Evolutionary conservation across 2,329 filamentous ascomycete species (phyloP).

Genomic region (Cadophora sp.): DNA sequence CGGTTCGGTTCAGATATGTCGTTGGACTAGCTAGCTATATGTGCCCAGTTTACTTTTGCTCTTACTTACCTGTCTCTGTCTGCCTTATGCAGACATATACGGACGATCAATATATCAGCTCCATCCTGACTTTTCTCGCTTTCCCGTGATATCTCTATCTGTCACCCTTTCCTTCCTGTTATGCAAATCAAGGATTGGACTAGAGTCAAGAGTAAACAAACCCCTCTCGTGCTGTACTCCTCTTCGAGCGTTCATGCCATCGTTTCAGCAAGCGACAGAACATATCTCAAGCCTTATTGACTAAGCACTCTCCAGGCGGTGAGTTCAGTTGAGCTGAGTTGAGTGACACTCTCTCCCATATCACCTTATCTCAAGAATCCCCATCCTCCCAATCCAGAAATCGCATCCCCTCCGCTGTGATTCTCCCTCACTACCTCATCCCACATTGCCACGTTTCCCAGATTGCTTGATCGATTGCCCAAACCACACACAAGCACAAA

Average conservation of each 20-base stretch:
- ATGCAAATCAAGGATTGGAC: neutral
- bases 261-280: too few relatives aligned
- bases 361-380: neutral
- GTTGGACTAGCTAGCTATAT: neutral
- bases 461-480: neutral
- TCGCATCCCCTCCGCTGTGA: neutral
- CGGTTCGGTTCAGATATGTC: neutral
- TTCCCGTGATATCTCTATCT: neutral
- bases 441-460: neutral
- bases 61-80: neutral
- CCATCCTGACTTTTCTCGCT: neutral
- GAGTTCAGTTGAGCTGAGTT: too few relatives aligned
- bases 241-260: too few relatives aligned
- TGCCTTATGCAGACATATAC: slow-evolving; percentile 9
- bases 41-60: slow-evolving; percentile 13
- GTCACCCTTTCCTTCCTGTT: neutral
- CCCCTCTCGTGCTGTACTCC: too few relatives aligned
- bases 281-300: too few relatives aligned
- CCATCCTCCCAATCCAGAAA: neutral
- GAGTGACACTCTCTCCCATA: neutral
- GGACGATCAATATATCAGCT: slow-evolving; percentile 9
- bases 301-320: neutral
- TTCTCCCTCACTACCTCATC: neutral
- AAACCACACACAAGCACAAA: neutral
- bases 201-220: neutral